Evolutionary conservation across 2,329 filamentous ascomycete species (phyloP).

Genomic region (Paraphoma sp.): DNA sequence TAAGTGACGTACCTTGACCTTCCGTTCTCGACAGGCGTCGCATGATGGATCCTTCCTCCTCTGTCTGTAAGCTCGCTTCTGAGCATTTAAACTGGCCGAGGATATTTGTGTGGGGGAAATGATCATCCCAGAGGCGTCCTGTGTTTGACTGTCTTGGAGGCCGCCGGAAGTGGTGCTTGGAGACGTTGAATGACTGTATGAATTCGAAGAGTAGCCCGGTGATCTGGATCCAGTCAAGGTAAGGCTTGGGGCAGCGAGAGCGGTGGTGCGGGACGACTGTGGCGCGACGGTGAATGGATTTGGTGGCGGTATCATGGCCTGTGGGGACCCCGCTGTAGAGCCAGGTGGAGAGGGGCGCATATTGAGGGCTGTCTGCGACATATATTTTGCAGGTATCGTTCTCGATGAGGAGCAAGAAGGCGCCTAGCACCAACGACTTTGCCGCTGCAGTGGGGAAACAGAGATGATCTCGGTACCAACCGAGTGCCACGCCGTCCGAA

Average conservation of each 20-base stretch:
- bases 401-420: not conserved
- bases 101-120: constrained; percentile 51
- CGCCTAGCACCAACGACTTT: not conserved
- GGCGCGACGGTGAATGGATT: constrained; percentile 40
- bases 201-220: constrained; percentile 37
- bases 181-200: constrained; percentile 45
- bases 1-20: constrained; percentile 63
- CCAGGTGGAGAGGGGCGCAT: constrained; percentile 42
- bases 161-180: constrained; percentile 44
- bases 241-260: constrained; percentile 38
- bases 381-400: not conserved
- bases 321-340: constrained; percentile 42
- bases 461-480: constrained; percentile 41
- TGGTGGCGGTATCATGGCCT: constrained; percentile 40
- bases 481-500: constrained; percentile 37
- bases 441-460: constrained; percentile 34
- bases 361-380: not conserved
- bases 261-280: constrained; percentile 28
- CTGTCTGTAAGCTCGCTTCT: constrained; percentile 94
- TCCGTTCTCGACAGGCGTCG: constrained; percentile 89
- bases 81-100: constrained; percentile 67
- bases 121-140: constrained; percentile 46
- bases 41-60: constrained; percentile 96
- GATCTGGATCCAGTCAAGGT: constrained; percentile 39
- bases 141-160: constrained; percentile 34